Conservation (phyloP, 495 filamentous ascomycete genomes). For the Parmelia sp. region DNA sequence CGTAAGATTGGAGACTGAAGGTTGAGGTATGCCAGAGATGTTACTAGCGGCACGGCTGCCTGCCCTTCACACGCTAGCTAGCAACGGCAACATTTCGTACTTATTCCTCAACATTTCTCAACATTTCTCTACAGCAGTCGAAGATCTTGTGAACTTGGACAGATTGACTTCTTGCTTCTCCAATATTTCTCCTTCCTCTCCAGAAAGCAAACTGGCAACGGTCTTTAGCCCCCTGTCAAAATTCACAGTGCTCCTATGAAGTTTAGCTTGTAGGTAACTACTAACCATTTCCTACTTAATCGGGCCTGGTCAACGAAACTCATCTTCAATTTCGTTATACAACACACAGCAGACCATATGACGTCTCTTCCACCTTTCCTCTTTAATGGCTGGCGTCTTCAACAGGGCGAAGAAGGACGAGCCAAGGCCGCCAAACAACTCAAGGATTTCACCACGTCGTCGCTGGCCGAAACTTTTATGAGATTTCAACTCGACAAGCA, state of each 20-base stretch:
- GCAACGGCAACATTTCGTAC: no score
- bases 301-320: no score
- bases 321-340: neutral
- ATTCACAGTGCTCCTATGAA: neutral
- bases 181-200: neutral
- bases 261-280: neutral
- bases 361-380: conserved; percentile 19
- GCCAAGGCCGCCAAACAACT: conserved; percentile 5
- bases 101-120: no score
- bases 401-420: conserved; percentile 7
- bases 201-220: neutral
- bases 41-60: neutral
- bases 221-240: neutral
- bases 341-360: neutral
- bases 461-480: conserved; percentile 20
- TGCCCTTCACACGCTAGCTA: neutral
- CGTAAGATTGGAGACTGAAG: neutral
- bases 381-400: conserved; percentile 18
- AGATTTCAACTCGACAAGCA: conserved; percentile 21
- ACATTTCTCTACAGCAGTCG: no score
- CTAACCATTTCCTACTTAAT: no score
- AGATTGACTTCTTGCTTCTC: neutral
- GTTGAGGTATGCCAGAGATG: neutral
- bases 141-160: no score
- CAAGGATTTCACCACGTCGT: conserved; percentile 17